Base-by-base conservation (phyloP, 345 rosid genomes). In the Pseudoturritis turrita region DNA sequence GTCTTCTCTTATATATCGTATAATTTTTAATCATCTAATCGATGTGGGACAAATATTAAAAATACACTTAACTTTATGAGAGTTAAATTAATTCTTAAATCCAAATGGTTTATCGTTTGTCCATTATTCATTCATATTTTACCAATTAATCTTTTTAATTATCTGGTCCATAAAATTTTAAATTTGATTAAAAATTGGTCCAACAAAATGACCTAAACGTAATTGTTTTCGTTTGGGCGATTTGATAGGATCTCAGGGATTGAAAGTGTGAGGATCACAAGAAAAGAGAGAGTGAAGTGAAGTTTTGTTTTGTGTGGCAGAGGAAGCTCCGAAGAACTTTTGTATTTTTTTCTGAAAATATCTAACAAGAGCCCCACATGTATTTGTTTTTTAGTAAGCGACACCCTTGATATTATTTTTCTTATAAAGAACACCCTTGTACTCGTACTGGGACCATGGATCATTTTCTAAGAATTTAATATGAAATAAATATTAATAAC, bases 191-290 rank as follows among this genome's bases (percentile, higher is more conserved):
- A n/a, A n/a, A n/a, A n/a, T n/a, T n/a, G n/a, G n/a, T n/a, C n/a
- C n/a, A n/a, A n/a, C n/a, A 29, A 5, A 21, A 53, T 39, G 78
- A 67, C 68, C 67, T 23, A 33, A 68, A 53, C 44, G 57, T 75
- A 49, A 31, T 3, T 39, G 52, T 43, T 64, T 25, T 54, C 17
- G 49, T 58, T 58, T 28, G 33, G 15, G n/a, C n/a, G n/a, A n/a
- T n/a, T n/a, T n/a, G n/a, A n/a, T n/a, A n/a, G n/a, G 50, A 40
- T 23, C 18, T n/a, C 2, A 37, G 40, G 69, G 79, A 76, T 76
- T 55, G 75, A 63, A 56, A 70, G 11, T 70, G 71, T 70, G 75
- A 14, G 79, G 75, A 62, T 75, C 60, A 69, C 59, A 68, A 45
- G 50, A 44, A 52, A 52, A 36, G 63, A 44, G 65, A 65, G 60